Evolutionary conservation across 345 rosid species (phyloP).

Genomic region (Salix arbutifolia): DNA sequence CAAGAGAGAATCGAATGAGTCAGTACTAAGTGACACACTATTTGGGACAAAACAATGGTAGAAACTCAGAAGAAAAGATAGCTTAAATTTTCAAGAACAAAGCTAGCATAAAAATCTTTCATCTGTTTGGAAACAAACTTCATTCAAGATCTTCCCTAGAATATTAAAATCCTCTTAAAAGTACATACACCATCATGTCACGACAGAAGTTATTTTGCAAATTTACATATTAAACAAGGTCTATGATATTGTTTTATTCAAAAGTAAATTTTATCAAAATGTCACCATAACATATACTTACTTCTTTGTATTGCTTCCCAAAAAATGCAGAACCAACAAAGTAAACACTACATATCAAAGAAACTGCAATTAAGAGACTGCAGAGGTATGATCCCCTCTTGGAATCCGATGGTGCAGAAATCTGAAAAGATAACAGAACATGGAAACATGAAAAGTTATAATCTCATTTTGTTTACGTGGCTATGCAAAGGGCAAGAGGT

Average conservation of each 20-base stretch:
- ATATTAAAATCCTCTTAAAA: background rate
- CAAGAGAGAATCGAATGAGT: background rate
- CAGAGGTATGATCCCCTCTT: constrained; percentile 56
- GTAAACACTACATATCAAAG: constrained; percentile 57
- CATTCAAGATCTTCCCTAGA: background rate
- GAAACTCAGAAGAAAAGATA: background rate
- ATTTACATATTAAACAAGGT: background rate
- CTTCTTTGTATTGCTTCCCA: constrained; percentile 51
- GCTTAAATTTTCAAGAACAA: background rate
- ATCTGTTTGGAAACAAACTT: background rate
- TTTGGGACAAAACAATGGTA: background rate
- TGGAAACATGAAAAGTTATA: background rate
- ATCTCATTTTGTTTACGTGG: background rate
- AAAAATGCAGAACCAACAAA: constrained; percentile 46
- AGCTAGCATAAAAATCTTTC: background rate
- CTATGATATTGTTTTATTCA: background rate
- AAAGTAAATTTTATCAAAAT: background rate
- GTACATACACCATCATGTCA: background rate
- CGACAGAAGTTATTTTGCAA: background rate
- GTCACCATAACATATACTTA: constrained; percentile 27
- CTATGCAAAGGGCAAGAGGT: background rate
- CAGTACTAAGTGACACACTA: background rate
- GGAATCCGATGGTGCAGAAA: constrained; percentile 33
- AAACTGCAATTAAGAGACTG: constrained; percentile 39
- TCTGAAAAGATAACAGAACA: constrained; percentile 30